phyloP scores from a whole-genome alignment of 208 protist genomes.

The Vickermania ingenoplastis region DNA sequence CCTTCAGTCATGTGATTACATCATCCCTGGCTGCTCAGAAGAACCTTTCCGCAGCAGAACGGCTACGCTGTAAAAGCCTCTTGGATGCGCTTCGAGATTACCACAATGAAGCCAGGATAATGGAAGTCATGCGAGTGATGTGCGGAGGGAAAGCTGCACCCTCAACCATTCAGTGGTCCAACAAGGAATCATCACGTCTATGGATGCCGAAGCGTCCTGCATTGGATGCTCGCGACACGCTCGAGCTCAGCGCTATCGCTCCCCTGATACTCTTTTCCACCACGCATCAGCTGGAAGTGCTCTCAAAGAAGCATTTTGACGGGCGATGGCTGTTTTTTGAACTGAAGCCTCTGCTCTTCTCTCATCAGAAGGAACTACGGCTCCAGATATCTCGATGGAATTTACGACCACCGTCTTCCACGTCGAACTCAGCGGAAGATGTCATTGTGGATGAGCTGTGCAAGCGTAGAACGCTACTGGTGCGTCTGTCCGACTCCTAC shows the following conservation, averaged over 20 bases:
- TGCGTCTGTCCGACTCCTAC: neutral
- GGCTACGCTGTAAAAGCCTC: neutral
- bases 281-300: conserved; percentile 31
- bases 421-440: neutral
- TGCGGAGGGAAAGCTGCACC: neutral
- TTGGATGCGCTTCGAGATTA: neutral
- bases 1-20: neutral
- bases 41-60: neutral
- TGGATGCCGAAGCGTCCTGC: neutral
- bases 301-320: conserved; percentile 21
- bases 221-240: neutral
- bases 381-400: neutral
- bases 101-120: neutral
- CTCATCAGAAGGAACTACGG: conserved; percentile 12
- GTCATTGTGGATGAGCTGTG: neutral
- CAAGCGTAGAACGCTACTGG: neutral
- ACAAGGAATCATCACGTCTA: neutral
- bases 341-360: conserved; percentile 35
- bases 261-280: conserved; percentile 18
- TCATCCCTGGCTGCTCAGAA: neutral
- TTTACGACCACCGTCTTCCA: neutral
- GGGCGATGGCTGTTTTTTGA: conserved; percentile 32
- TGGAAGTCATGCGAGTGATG: neutral
- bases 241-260: neutral
- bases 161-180: neutral